These are phyloP conservation scores for Penicillium polonicum DNA, from an alignment of 2,329 filamentous ascomycete genomes.

Conservation along the genomic window DNA sequence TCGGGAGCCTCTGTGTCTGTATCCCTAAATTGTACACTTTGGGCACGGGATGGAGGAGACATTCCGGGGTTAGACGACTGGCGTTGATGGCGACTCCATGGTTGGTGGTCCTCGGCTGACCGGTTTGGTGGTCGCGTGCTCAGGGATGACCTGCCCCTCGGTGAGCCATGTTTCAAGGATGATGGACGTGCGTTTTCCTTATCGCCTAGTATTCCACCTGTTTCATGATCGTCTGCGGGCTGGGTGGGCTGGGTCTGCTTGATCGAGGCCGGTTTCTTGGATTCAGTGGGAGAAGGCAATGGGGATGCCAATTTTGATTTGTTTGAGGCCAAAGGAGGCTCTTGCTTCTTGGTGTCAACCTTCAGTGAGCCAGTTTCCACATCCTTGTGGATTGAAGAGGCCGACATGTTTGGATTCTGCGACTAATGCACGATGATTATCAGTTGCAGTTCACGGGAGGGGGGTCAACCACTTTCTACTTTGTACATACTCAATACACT, in stretches of 20 bases:
- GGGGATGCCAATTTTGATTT: conserved; percentile 28
- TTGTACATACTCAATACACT: conserved; percentile 17
- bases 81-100: conserved; percentile 22
- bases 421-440: conserved; percentile 17
- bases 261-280: conserved; percentile 20
- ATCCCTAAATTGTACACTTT: conserved; percentile 73
- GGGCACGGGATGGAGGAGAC: conserved; percentile 49
- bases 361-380: conserved; percentile 18
- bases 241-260: conserved; percentile 17
- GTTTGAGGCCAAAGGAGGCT: conserved; percentile 21
- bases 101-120: conserved; percentile 24
- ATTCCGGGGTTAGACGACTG: conserved; percentile 28
- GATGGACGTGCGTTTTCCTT: conserved; percentile 17
- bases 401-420: conserved; percentile 25
- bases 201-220: conserved; percentile 3
- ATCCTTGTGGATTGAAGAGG: conserved; percentile 21
- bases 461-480: neutral
- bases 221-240: conserved; percentile 17
- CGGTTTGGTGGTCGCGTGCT: conserved; percentile 28
- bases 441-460: conserved; percentile 17
- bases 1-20: conserved; percentile 53
- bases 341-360: conserved; percentile 21
- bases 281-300: conserved; percentile 31
- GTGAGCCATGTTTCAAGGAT: conserved; percentile 18
- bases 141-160: conserved; percentile 24